These are phyloP conservation scores for Podochytrium sp. DNA, from an alignment of 192 early-diverging fungal genomes.

Conservation along the genomic window DNA sequence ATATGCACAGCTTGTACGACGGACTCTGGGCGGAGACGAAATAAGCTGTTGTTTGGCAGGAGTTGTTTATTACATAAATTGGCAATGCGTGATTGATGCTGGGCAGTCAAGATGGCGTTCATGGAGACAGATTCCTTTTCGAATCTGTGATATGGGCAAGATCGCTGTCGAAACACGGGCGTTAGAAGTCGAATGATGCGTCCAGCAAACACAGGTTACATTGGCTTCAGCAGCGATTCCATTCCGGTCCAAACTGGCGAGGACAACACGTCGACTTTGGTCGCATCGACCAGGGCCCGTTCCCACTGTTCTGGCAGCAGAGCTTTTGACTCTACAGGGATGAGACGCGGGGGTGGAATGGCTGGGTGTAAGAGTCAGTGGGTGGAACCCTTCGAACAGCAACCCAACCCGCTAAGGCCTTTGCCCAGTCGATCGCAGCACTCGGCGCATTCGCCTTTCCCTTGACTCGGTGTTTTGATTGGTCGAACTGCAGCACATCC, in stretches of 20 bases:
- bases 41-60: background rate
- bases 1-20: conserved; percentile 88
- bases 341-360: background rate
- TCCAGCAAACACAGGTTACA: background rate
- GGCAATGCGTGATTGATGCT: background rate
- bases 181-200: no score
- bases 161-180: no score
- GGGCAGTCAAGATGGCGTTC: background rate
- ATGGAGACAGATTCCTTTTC: no score
- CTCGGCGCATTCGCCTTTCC: background rate
- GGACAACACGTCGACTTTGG: background rate
- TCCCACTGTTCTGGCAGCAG: background rate
- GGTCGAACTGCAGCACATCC: background rate
- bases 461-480: no score
- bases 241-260: background rate
- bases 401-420: background rate
- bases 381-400: background rate
- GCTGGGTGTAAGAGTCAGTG: background rate
- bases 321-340: background rate
- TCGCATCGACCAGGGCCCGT: background rate
- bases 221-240: background rate
- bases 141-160: no score
- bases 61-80: background rate
- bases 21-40: conserved; percentile 48
- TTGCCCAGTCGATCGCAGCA: background rate